A percentile compares a stretch with the other conserved stretches of the same genome.
Evolutionary conservation across 164 flowering plant species (phyloP).

Genomic region (Akebia trifoliata): DNA sequence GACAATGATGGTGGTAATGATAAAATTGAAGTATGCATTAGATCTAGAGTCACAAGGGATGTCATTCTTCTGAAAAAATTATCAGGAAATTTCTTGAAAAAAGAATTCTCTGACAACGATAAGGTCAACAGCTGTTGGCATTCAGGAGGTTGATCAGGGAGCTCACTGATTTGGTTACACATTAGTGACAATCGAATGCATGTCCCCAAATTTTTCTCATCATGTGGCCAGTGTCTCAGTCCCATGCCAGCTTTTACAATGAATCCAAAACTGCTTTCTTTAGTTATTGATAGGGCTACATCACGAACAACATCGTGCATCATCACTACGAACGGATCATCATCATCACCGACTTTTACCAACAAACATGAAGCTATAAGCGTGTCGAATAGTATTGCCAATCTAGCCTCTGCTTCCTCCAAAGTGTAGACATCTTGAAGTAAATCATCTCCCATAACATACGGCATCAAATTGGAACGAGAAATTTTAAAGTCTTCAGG

Average conservation of each 20-base stretch:
- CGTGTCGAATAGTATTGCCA: background rate
- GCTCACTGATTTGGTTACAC: background rate
- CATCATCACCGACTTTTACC: background rate
- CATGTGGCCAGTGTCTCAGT: background rate
- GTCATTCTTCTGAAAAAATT: background rate
- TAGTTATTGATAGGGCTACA: conserved; percentile 4
- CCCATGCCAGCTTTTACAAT: background rate
- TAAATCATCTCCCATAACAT: background rate
- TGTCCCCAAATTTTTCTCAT: background rate
- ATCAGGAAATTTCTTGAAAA: background rate
- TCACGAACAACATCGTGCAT: conserved; percentile 5
- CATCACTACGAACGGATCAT: background rate
- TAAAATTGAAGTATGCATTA: background rate
- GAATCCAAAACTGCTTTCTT: background rate
- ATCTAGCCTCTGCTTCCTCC: background rate
- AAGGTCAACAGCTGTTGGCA: conserved; percentile 3
- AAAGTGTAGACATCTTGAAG: background rate
- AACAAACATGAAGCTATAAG: conserved; percentile 4
- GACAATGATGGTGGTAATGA: conserved; percentile 8
- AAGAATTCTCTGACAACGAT: background rate
- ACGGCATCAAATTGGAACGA: background rate
- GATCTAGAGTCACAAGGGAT: background rate
- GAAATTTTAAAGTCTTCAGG: conserved; percentile 5
- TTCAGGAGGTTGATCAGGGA: background rate
- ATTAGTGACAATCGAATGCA: conserved; percentile 5